Base-by-base conservation (phyloP, 2,329 filamentous ascomycete genomes). In the Aureobasidium namibiae region DNA sequence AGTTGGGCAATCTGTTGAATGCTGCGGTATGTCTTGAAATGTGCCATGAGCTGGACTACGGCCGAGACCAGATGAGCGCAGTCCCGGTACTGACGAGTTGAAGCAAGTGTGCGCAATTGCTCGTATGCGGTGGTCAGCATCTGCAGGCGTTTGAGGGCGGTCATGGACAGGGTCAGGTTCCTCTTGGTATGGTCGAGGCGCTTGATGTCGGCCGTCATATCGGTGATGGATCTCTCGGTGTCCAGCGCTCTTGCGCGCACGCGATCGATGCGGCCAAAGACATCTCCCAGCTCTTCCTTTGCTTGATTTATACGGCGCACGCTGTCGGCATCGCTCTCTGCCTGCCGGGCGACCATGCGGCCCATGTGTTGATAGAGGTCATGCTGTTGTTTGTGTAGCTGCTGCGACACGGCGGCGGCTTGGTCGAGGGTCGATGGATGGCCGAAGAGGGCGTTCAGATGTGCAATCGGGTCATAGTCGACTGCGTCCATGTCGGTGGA, bases 91-190 rank as follows among this genome's bases (percentile, higher is more conserved):
- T 99, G 94, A 60, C 92, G 81, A 36, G 88, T 87, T 73, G 89
- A 89, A 65, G 89, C 88, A 65, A 96, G 78, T 2, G 85, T 89
- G 61, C 89, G 83, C 60, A 99, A 80, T 76, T 99, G 94, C 71
- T 97, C 94, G 74, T 97, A 99, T n/a, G 94, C 94, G 3, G 94
- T 97, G 5, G 94, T 97, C 70, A 99, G 78, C 94, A 99, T 99
- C 79, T 99, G 94, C 67, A 99, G 80, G 48, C 94, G 83, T 78
- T 99, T 99, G 68, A 99, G 79, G 23, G 92, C 92, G 44, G 94
- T 99, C 94, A 99, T 99, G 65, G 91, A 96, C 57, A 95, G 81
- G 10, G 94, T 96, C 62, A 99, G 80, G 74, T 99, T 99, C 73
- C 88, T 88, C 79, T 99, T 99, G 38, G 94, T 96, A 73, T 89